These are phyloP conservation scores for Pestalotiopsis sp. DNA, from an alignment of 2,329 filamentous ascomycete genomes.

Conservation along the genomic window DNA sequence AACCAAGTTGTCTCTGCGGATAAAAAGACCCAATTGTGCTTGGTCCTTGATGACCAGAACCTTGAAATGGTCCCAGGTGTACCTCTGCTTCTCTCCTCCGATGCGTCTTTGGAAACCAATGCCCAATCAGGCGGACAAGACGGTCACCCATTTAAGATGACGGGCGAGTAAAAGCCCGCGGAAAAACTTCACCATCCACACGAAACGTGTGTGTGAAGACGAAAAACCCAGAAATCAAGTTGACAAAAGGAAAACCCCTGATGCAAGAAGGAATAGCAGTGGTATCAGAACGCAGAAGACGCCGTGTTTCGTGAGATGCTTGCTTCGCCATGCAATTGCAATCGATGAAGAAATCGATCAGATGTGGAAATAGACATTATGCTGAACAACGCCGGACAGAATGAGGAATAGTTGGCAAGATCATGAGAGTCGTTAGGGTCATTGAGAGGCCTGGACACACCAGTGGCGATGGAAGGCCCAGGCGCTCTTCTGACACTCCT, in stretches of 20 bases:
- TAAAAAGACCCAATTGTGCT: neutral
- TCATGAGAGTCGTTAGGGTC: conserved; percentile 11
- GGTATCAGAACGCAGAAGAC: conserved; percentile 39
- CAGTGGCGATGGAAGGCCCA: conserved; percentile 99
- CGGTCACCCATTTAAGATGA: neutral
- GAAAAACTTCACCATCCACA: neutral
- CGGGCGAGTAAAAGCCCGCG: neutral
- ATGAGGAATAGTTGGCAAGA: conserved; percentile 22
- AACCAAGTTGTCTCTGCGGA: neutral
- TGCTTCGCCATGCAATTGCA: conserved; percentile 39
- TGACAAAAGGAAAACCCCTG: conserved; percentile 29
- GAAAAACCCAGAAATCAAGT: neutral
- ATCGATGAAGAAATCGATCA: conserved; percentile 33
- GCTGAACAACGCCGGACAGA: conserved; percentile 34
- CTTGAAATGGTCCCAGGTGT: neutral
- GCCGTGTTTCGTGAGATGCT: conserved; percentile 39
- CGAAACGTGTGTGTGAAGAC: neutral
- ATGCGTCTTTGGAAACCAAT: neutral
- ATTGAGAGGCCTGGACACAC: conserved; percentile 77
- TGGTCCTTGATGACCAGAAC: neutral
- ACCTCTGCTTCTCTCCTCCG: neutral
- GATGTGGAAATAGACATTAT: conserved; percentile 35
- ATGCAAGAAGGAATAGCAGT: conserved; percentile 36
- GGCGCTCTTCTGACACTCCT: conserved; percentile 98
- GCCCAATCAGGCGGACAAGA: neutral